Evolutionary conservation across 352 stramenopile species (phyloP).

Genomic region (Globisporangium cederbergense): DNA sequence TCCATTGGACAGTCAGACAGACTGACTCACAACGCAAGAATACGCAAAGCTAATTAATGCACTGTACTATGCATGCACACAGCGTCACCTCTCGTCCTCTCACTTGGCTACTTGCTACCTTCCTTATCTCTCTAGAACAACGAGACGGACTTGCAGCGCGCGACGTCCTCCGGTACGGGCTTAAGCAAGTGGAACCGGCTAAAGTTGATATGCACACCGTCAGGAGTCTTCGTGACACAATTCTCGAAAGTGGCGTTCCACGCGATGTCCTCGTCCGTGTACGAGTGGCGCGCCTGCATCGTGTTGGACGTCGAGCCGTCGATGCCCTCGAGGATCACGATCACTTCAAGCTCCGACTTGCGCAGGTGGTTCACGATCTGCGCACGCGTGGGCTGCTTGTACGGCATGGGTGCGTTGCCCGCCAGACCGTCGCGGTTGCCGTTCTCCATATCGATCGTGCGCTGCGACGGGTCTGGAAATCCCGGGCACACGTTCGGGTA

Average conservation of each 20-base stretch:
- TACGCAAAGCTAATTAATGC: too few relatives aligned
- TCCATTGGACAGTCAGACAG: too few relatives aligned
- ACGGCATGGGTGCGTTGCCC: conserved; percentile 18
- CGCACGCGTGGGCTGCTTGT: conserved; percentile 58
- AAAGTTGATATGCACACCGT: conserved; percentile 73
- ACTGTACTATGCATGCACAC: background rate
- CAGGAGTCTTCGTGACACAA: conserved; percentile 57
- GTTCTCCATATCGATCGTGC: conserved; percentile 78
- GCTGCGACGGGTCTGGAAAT: conserved; percentile 73
- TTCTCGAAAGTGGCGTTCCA: conserved; percentile 79
- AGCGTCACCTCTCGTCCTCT: background rate
- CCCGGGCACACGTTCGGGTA: conserved; percentile 50
- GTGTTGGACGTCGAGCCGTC: conserved; percentile 85
- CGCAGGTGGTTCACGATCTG: conserved; percentile 74
- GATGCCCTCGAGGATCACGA: conserved; percentile 81
- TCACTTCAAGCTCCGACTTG: conserved; percentile 69
- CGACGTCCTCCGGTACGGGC: conserved; percentile 55
- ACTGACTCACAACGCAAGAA: too few relatives aligned
- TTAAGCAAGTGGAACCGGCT: conserved; percentile 78
- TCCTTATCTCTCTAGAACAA: conserved; percentile 15
- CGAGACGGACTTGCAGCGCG: conserved; percentile 17
- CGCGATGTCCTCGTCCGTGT: conserved; percentile 75
- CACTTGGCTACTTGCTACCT: background rate
- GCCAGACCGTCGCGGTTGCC: conserved; percentile 69
- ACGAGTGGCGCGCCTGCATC: conserved; percentile 83